Base-by-base conservation (phyloP, 306 rosid genomes). In the Trifolium subterraneum region DNA sequence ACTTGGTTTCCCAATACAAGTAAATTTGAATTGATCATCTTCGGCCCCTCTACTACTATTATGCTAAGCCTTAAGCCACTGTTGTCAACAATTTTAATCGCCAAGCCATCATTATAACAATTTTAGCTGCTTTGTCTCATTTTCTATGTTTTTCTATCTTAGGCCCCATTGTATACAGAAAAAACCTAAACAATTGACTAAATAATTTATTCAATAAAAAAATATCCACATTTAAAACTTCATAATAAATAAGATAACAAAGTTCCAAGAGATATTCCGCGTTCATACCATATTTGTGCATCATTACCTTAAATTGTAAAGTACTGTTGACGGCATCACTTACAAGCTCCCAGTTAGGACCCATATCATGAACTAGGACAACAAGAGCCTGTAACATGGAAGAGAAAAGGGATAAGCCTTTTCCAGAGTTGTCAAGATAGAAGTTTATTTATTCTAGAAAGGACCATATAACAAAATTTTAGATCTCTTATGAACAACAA, bases 301-400 rank as follows among this genome's bases (percentile, higher is more conserved):
- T 19, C 54, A 68, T 71, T 82, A 95, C 99, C 98, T 92, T 92
- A 54, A 95, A 86, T 64, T 92, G 99, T 75, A 95, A 82, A 27
- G 93, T 87, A 74, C 91, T 89, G 79, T 90, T 95, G 76, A 95
- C 86, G 62, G 95, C 97, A 84, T 95, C 99, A 52, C 98, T 90
- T 55, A 95, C 85, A 52, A 95, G 92, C 92, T 95, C 99, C 99
- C 99, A 95, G 71, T 95, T 95, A 23, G 91, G 99, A 73, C 99
- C 99, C 99, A 95, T 90, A 81, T 95, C 99, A 79, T 95, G 99
- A 55, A 92, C 99, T 70, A 92, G 86, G 62, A 95, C 99, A 85
- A 95, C 98, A 82, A 95, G 98, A 73, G 98, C 99, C 88, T 84
- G 80, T 86, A 86, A 77, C 22, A 73, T 25, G 74, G 33, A 73